Evolutionary conservation across 345 rosid species (phyloP), one percentile per base, ranked within the genome.

Genomic region (Ceriops decandra): DNA sequence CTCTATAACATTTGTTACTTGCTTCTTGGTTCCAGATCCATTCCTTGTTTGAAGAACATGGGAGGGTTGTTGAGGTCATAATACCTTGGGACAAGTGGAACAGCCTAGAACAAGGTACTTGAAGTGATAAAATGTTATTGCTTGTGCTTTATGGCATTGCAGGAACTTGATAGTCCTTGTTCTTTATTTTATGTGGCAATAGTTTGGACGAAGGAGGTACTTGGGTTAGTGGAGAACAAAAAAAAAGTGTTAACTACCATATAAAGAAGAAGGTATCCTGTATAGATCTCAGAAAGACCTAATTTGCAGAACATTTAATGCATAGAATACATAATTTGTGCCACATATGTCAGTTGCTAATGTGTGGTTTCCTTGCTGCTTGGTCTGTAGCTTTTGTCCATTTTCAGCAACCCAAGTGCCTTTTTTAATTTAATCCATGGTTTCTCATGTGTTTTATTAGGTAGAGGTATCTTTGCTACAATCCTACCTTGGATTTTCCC

Each of bases 21-120:
- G 52, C 65, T 68, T 68, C 67, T 59, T 73, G 64, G 16, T 68
- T 19, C 74, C 75, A 93, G 96, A 74, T 90, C 62, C 86, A 87
- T 51, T 74, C 82, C 63, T 79, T 93, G 76, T 93, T 93, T 84
- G 82, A 80, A 76, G 83, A 70, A 64, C 85, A 90, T 80, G 98
- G 98, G 60, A 79, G 67, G 74, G 72, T 93, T 75, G 68, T 79
- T 42, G 93, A 88, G 87, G 78, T 90, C 63, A 74, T 90, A 74
- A 81, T 83, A 64, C 90, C 92, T 9, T 76, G 68, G 85, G 98
- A 93, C 78, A 93, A 87, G 83, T 76, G 79, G 66, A 82, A 74
- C 60, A 78, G 92, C 69, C 90, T 84, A 57, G 93, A 82, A 64
- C 86, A 88, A 76, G 98, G 97, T 90, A 68, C 63, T 24, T 38